Percentiles rank a stretch among this genome's conserved stretches.
These are phyloP conservation scores for Magnolia officinalis DNA, from an alignment of 164 flowering plant genomes.

Conservation along the genomic window DNA sequence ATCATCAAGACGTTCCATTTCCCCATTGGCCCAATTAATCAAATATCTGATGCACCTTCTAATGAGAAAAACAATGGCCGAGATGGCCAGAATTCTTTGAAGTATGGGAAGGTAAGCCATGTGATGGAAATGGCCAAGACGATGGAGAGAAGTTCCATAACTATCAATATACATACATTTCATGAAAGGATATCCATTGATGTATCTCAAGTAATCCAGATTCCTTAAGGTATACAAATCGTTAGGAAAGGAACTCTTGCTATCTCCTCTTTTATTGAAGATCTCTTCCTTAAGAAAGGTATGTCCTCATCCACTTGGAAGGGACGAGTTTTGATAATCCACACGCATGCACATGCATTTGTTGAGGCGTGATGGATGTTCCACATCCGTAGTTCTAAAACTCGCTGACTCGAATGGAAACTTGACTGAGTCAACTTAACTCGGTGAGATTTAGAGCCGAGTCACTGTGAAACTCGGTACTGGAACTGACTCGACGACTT, in stretches of 20 bases:
- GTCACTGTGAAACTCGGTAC: too few species aligned
- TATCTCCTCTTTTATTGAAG: not conserved
- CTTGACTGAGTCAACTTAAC: too few species aligned
- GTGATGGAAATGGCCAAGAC: not conserved
- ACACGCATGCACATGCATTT: too few species aligned
- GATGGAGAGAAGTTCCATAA: not conserved
- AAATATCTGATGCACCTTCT: not conserved
- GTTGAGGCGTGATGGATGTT: too few species aligned
- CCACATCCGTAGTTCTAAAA: too few species aligned
- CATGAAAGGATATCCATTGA: not conserved
- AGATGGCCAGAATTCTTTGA: not conserved
- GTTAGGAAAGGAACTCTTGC: not conserved
- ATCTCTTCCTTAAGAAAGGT: not conserved
- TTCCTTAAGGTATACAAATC: not conserved
- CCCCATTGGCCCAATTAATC: not conserved
- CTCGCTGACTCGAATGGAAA: too few species aligned
- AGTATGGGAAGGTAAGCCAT: not conserved
- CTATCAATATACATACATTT: not conserved
- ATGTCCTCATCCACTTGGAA: too few species aligned
- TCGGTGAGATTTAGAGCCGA: too few species aligned
- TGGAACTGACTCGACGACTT: too few species aligned
- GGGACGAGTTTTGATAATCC: too few species aligned
- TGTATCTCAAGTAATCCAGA: not conserved
- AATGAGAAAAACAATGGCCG: not conserved
- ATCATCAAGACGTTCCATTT: not conserved